Percentiles rank a stretch among this genome's conserved stretches.
These are phyloP conservation scores for Oryza meridionalis DNA, from an alignment of 176 grass and related monocot species.

Conservation along the genomic window DNA sequence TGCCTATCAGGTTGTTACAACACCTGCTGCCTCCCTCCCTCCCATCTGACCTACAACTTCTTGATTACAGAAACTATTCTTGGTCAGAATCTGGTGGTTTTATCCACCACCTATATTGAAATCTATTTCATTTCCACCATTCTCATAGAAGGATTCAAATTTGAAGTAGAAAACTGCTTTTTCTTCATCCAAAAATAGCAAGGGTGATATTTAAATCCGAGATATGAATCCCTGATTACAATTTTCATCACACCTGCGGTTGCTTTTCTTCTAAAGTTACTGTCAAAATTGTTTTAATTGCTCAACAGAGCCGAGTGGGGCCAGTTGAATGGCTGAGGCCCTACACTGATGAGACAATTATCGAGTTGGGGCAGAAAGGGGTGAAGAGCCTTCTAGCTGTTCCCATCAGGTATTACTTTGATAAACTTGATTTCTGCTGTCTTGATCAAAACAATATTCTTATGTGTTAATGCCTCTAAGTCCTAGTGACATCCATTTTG, in stretches of 20 bases:
- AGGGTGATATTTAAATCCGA: background rate
- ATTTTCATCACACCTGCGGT: background rate
- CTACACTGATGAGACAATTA: constrained; percentile 97
- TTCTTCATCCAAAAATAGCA: background rate
- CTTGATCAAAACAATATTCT: constrained; percentile 8
- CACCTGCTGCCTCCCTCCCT: background rate
- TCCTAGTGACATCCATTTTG: constrained; percentile 6
- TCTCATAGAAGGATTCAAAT: background rate
- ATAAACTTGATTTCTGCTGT: constrained; percentile 19
- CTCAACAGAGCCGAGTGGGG: constrained; percentile 89
- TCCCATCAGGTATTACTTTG: constrained; percentile 76
- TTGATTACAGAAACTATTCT: background rate
- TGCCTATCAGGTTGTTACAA: constrained; percentile 77
- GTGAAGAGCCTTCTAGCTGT: constrained; percentile 92
- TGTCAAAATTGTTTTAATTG: constrained; percentile 31
- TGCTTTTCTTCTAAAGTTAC: constrained; percentile 27
- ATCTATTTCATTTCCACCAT: background rate
- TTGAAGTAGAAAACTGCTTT: background rate
- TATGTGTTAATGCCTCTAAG: background rate
- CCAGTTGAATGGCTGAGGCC: constrained; percentile 98
- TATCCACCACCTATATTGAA: background rate
- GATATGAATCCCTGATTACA: background rate
- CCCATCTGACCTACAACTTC: background rate
- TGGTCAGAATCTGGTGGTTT: background rate
- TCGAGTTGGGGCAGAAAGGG: constrained; percentile 85